phyloP scores from a whole-genome alignment of 148 eudicot genomes.

The Dysphania ambrosioides region DNA sequence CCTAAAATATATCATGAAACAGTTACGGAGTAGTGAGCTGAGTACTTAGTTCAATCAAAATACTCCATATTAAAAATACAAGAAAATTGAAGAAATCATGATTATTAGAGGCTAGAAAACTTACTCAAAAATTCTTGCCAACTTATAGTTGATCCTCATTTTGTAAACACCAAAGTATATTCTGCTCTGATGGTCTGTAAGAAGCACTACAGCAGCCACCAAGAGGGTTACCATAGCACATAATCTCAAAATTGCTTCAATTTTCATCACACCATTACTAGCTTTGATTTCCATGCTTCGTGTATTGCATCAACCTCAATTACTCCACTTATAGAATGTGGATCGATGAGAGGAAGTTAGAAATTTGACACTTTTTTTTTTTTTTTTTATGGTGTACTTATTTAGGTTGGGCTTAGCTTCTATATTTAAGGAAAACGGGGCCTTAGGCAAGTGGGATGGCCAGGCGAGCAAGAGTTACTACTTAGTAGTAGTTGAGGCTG shows the following conservation, averaged over 20 bases:
- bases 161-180: conserved; percentile 26
- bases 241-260: conserved; percentile 39
- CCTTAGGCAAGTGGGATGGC: not conserved
- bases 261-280: conserved; percentile 5
- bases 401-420: not conserved
- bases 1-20: not conserved
- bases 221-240: conserved; percentile 28
- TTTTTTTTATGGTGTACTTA: not conserved
- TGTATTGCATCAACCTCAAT: not conserved
- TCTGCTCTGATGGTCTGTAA: conserved; percentile 40
- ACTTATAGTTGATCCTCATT: conserved; percentile 36
- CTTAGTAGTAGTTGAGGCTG: conserved; percentile 12
- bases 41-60: no score
- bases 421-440: no score
- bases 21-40: no score
- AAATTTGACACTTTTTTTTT: not conserved
- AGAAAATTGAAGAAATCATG: no score
- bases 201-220: conserved; percentile 37
- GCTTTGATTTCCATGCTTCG: conserved; percentile 3
- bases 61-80: no score
- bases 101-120: no score
- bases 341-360: not conserved
- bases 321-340: not conserved
- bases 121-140: conserved; percentile 35
- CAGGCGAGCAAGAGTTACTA: conserved; percentile 1